Base-by-base conservation (phyloP, 345 rosid genomes). In the Camelina laxa region DNA sequence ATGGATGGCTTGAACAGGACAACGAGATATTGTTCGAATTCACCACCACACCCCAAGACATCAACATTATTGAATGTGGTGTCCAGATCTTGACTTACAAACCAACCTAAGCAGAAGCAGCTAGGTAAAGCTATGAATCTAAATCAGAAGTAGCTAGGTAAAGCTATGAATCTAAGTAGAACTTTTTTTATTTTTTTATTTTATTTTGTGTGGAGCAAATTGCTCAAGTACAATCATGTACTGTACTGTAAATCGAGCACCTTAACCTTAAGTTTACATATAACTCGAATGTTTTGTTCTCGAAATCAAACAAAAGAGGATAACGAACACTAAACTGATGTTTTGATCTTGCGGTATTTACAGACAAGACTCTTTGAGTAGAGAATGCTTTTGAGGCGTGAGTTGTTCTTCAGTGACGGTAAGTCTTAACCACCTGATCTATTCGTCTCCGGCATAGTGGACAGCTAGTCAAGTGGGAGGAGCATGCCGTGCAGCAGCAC, bases 381-480 rank as follows among this genome's bases (percentile, higher is more conserved):
- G 36, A 49, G 10, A 69, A 61, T 69, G 75, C 33, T 53, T 42
- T 4, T 3, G 66, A 64, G 66, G 6, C 27, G 9, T 56, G 67
- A 70, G 7, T 57, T 56, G 44, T 39, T 42, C 50, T 72, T 89
- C 82, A 87, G 74, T 89, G 97, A 63, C 96, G 96, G 78, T 82
- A 94, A 7, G 94, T 89, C 86, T 82, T 90, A 51, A 95, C 97
- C 64, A 86, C 85, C 79, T 84, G 90, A 71, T 92, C 96, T 60
- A 95, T 95, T 51, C 89, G 83, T 79, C 89, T 85, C 67, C 97
- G 86, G 70, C 97, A 90, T 66, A 95, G 97, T 48, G 94, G 99
- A 60, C 97, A 92, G 76, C 67, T 86, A 70, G 84, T 83, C 83
- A 95, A 74, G 54, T 87, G 91, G 0, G 84, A 87, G 54, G 89